Conservation (phyloP, 2,329 filamentous ascomycete species). For the Trichoderma simmonsii region DNA sequence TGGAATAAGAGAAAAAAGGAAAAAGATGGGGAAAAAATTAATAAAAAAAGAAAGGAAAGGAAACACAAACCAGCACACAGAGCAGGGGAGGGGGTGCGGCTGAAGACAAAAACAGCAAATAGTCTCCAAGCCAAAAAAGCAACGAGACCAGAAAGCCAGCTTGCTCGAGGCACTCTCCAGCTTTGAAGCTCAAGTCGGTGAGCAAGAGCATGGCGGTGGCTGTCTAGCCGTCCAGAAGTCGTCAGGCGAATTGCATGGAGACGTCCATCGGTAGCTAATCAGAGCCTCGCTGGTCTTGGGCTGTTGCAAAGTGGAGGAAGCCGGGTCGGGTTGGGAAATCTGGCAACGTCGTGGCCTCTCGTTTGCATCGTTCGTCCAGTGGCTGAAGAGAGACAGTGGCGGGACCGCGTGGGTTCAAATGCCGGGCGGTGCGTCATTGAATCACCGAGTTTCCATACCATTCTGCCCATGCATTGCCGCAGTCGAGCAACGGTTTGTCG, state of each 20-base stretch:
- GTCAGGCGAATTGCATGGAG: conserved; percentile 5
- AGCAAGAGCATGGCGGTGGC: conserved; percentile 4
- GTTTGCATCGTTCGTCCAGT: conserved; percentile 5
- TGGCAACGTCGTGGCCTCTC: conserved; percentile 2
- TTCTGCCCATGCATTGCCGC: not conserved
- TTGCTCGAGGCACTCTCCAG: conserved; percentile 4
- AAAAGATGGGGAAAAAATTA: not conserved
- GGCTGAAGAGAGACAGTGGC: not conserved
- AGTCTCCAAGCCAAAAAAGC: not conserved
- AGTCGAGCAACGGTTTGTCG: not conserved
- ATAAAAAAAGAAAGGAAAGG: not conserved
- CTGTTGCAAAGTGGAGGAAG: not conserved
- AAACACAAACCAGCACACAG: not conserved
- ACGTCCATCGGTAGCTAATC: conserved; percentile 6
- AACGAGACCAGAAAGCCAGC: not conserved
- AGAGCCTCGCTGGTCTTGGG: not conserved
- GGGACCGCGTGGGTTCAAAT: conserved; percentile 2
- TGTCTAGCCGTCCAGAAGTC: not conserved
- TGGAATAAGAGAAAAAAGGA: not conserved
- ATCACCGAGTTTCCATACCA: not conserved
- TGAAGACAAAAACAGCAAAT: not conserved
- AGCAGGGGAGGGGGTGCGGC: not conserved
- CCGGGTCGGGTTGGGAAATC: not conserved
- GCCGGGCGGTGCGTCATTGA: conserved; percentile 10
- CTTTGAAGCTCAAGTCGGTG: conserved; percentile 6